These are phyloP conservation scores for Pelargonium australe DNA, from an alignment of 441 rosid genomes.

Conservation along the genomic window DNA sequence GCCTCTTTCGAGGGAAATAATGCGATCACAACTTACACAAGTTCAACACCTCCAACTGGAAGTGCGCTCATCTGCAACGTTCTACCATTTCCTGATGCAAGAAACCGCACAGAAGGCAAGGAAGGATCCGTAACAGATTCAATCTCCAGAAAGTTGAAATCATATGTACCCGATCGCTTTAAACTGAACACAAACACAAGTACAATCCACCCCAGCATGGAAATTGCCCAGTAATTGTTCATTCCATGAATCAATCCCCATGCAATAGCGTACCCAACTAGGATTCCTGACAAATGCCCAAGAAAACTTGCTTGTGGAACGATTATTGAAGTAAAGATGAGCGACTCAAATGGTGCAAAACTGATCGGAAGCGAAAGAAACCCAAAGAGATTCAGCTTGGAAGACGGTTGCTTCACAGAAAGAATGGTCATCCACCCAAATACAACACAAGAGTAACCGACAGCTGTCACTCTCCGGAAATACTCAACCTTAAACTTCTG, in stretches of 20 bases:
- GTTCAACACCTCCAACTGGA: conserved; percentile 65
- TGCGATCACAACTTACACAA: conserved; percentile 30
- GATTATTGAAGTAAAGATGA: conserved; percentile 86
- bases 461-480: conserved; percentile 86
- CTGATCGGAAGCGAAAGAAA: conserved; percentile 87
- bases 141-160: conserved; percentile 71
- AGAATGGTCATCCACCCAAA: conserved; percentile 99
- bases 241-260: conserved; percentile 94
- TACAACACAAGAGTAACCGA: conserved; percentile 94
- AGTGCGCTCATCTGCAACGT: conserved; percentile 69
- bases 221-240: conserved; percentile 90
- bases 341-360: conserved; percentile 89
- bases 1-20: conserved; percentile 1
- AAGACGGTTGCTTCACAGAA: conserved; percentile 87
- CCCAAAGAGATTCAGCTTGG: conserved; percentile 83
- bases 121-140: conserved; percentile 81
- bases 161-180: conserved; percentile 84
- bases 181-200: conserved; percentile 72
- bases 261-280: conserved; percentile 86
- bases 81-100: conserved; percentile 52
- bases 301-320: conserved; percentile 97
- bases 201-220: conserved; percentile 74
- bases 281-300: conserved; percentile 85
- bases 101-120: conserved; percentile 71
- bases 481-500: conserved; percentile 67